Evolutionary conservation across 1,284 basidiomycete species (phyloP).

Genomic region (Leccinum fuscescens): DNA sequence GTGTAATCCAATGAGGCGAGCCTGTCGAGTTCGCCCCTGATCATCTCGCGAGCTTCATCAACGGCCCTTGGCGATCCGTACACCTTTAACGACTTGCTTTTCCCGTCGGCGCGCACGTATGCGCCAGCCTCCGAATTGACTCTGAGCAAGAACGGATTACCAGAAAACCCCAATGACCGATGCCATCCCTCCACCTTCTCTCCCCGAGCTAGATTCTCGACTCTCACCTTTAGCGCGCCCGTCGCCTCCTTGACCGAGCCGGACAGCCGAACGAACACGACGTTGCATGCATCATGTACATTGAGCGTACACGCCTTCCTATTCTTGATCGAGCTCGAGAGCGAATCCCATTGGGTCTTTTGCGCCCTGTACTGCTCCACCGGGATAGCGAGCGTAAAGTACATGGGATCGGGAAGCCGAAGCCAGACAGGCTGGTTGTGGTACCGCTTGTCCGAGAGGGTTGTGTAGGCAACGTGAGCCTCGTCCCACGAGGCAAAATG

Average conservation of each 20-base stretch:
- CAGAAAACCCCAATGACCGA: constrained; percentile 33
- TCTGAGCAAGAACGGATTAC: constrained; percentile 35
- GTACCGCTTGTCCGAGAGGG: constrained; percentile 30
- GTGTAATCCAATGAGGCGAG: constrained; percentile 42
- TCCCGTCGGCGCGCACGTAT: constrained; percentile 44
- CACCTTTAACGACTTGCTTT: constrained; percentile 38
- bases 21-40: constrained; percentile 43
- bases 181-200: constrained; percentile 51
- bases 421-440: constrained; percentile 35
- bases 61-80: constrained; percentile 40
- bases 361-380: constrained; percentile 51
- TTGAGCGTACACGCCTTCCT: constrained; percentile 29
- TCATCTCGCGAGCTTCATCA: constrained; percentile 39
- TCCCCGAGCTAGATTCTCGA: constrained; percentile 52
- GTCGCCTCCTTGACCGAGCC: constrained; percentile 46
- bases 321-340: constrained; percentile 37
- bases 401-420: constrained; percentile 43
- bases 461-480: constrained; percentile 38
- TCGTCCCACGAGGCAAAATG: constrained; percentile 48
- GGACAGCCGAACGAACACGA: constrained; percentile 28
- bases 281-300: constrained; percentile 18
- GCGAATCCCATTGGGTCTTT: constrained; percentile 44
- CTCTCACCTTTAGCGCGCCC: constrained; percentile 57
- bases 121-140: constrained; percentile 39
- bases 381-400: constrained; percentile 47